Evolutionary conservation across 352 stramenopile species (phyloP).

Genomic region (Phytophthora colocasiae): DNA sequence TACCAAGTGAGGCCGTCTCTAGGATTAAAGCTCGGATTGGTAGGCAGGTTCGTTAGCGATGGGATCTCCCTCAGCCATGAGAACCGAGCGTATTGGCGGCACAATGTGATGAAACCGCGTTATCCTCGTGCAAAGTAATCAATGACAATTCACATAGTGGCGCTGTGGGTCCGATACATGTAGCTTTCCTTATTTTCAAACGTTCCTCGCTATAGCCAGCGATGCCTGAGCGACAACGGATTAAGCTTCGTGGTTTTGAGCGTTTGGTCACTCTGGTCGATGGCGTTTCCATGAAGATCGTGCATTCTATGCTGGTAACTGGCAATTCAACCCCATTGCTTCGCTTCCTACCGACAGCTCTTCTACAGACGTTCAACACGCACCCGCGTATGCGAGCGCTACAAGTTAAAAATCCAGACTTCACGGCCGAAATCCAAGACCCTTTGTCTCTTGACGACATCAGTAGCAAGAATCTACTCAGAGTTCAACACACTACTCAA

Average conservation of each 20-base stretch:
- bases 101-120: slow-evolving; percentile 17
- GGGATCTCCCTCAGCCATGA: slow-evolving; percentile 1
- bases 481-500: slow-evolving; percentile 9
- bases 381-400: slow-evolving; percentile 50
- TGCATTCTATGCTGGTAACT: slow-evolving; percentile 39
- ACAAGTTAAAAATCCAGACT: slow-evolving; percentile 36
- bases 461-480: slow-evolving; percentile 11
- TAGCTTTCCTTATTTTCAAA: slow-evolving; percentile 9
- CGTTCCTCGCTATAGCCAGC: background rate
- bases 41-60: background rate
- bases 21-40: background rate
- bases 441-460: slow-evolving; percentile 30
- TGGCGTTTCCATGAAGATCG: slow-evolving; percentile 36
- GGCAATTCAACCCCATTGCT: slow-evolving; percentile 30
- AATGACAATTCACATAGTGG: slow-evolving; percentile 5
- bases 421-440: slow-evolving; percentile 41
- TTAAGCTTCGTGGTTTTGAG: slow-evolving; percentile 44
- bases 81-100: background rate
- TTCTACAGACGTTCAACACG: slow-evolving; percentile 51
- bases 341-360: slow-evolving; percentile 26
- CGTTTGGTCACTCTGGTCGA: slow-evolving; percentile 38
- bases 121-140: slow-evolving; percentile 17
- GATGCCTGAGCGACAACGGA: background rate
- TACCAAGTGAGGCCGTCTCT: too few relatives aligned
- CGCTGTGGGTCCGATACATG: background rate